Evolutionary conservation across 2,329 filamentous ascomycete species (phyloP), one percentile per base, ranked within the genome.

Genomic region (Colletotrichum orbiculare): DNA sequence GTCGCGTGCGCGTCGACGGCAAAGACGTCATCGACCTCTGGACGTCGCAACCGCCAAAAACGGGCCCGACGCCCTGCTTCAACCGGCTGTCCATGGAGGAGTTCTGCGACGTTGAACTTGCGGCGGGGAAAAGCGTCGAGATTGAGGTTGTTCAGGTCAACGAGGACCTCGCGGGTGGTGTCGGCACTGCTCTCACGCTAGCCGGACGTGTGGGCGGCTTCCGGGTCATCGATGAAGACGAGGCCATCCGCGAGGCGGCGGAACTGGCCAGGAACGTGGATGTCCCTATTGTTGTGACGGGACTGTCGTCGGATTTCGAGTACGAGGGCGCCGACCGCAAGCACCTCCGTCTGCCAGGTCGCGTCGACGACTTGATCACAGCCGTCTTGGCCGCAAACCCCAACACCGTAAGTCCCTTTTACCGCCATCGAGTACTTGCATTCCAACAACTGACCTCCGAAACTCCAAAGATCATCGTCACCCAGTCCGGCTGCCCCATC

Each of bases 221-320:
- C 72, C 85, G 84, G 68, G 80, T 85, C 45, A 83, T 89, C 48
- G 82, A 88, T 68, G 77, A 83, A 38, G 77, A 85, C 49, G 81
- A 83, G 7, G 86, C 89, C 70, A 88, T 94, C 59, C 78, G 84
- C 53, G 83, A 88, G 61, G 91, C 92, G 0, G 89, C 90, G 0
- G 81, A 84, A 17, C 80, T 91, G 6, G 93, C 93, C 33, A 85
- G 83, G 73, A 82, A 85, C 1, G 91, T 94, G 56, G 90, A 94
- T 71, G 91, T 94, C 41, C 87, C 89, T 2, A 84, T 96, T 63
- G 81, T 95, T 49, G 91, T 92, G 71, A 89, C 89, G 1, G 93
- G 93, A 2, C 83, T 95, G 39, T 94, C 94, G 72, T 86, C 85
- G 42, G 91, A 95, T 72, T 95, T 91, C 91, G 92, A 95, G 75